Evolutionary conservation across 352 stramenopile species (phyloP).

Genomic region (Pythium diclinum): DNA sequence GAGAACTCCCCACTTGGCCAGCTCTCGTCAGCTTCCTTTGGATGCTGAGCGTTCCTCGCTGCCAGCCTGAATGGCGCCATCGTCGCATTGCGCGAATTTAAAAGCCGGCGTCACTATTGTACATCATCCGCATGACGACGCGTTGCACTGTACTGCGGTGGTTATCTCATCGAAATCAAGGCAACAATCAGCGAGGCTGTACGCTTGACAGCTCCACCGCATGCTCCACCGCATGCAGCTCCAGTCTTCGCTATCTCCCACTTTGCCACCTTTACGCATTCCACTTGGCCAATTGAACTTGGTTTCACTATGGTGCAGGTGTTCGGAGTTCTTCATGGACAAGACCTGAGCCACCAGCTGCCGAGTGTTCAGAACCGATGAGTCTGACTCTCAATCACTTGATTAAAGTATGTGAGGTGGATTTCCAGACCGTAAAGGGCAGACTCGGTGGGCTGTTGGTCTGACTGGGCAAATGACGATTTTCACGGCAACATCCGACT

Average conservation of each 20-base stretch:
- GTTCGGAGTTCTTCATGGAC: slow-evolving; percentile 3
- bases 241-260: background rate
- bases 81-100: background rate
- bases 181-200: background rate
- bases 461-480: background rate
- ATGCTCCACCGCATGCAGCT: background rate
- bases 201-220: background rate
- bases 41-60: background rate
- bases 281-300: slow-evolving; percentile 7
- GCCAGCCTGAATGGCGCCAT: background rate
- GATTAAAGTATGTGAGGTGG: slow-evolving; percentile 10
- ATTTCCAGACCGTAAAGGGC: slow-evolving; percentile 4
- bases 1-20: background rate
- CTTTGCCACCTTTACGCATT: slow-evolving; percentile 2
- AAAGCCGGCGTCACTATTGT: background rate
- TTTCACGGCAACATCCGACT: slow-evolving; percentile 15
- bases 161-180: background rate
- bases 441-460: background rate
- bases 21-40: background rate
- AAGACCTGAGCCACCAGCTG: slow-evolving; percentile 14
- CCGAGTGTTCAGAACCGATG: background rate
- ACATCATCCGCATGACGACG: no score
- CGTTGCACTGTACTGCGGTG: no score
- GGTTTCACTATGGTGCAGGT: slow-evolving; percentile 18
- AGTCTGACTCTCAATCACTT: slow-evolving; percentile 16